Evolutionary conservation across 2,329 filamentous ascomycete genomes (phyloP).

Genomic region (Mycosphaerelloides madeirae): DNA sequence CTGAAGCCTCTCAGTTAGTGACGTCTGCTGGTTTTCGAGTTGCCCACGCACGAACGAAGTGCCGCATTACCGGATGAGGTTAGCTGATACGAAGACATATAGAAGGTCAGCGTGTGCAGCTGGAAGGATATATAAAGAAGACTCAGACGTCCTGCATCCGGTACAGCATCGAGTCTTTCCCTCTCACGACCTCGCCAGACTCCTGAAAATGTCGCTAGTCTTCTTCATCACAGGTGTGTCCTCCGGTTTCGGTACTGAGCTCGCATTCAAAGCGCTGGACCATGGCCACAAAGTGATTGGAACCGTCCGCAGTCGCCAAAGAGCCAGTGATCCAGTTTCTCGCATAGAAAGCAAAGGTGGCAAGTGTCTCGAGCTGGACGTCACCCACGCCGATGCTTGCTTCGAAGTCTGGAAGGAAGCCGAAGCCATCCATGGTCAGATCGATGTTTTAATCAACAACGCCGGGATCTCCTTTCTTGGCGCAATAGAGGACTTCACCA

Average conservation of each 20-base stretch:
- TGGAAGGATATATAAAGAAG: too few species aligned
- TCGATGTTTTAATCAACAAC: conserved; percentile 57
- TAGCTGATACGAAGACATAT: too few species aligned
- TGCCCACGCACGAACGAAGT: too few species aligned
- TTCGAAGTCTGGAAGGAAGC: conserved; percentile 45
- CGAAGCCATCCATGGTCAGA: conserved; percentile 38
- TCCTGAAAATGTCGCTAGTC: background rate
- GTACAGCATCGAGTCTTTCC: too few species aligned
- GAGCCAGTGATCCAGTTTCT: conserved; percentile 4
- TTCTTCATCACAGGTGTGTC: conserved; percentile 19
- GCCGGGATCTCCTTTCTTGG: conserved; percentile 40
- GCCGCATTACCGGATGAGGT: too few species aligned
- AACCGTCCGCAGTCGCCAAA: conserved; percentile 8
- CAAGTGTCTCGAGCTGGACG: conserved; percentile 46
- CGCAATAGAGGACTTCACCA: conserved; percentile 9
- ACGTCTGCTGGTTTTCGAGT: too few species aligned
- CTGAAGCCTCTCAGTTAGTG: too few species aligned
- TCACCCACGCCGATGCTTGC: conserved; percentile 47
- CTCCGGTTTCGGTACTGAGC: conserved; percentile 15
- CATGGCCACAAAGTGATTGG: conserved; percentile 3
- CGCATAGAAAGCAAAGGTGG: conserved; percentile 13
- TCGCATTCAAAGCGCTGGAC: conserved; percentile 15
- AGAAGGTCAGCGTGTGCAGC: too few species aligned
- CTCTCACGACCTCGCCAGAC: background rate
- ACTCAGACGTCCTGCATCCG: too few species aligned